phyloP scores from a whole-genome alignment of 2,329 filamentous ascomycete species.

The Verticillium dahliae region DNA sequence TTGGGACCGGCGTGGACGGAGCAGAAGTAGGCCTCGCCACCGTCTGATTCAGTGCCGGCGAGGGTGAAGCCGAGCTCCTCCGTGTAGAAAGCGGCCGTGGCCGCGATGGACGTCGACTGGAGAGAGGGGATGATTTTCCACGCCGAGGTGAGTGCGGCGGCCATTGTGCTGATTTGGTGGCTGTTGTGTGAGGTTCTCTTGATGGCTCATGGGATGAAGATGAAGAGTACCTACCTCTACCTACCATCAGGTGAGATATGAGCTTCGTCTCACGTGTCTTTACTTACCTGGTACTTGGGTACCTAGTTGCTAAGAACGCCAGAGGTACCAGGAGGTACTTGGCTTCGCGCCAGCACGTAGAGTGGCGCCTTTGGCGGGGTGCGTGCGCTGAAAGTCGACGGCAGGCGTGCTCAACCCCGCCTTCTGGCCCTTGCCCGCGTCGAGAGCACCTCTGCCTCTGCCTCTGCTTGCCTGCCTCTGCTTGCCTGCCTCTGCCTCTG shows the following conservation, averaged over 20 bases:
- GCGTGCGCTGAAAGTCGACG: background rate
- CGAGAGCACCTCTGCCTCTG: no score
- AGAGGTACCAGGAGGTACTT: no score
- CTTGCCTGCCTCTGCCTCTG: no score
- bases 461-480: no score
- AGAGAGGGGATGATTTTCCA: slow-evolving; percentile 9
- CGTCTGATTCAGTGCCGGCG: background rate
- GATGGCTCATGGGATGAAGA: background rate
- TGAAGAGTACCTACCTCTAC: no score
- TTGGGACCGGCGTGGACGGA: slow-evolving; percentile 1
- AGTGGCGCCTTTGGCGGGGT: background rate
- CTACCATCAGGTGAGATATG: no score
- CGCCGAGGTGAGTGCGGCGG: background rate
- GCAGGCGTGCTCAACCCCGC: background rate
- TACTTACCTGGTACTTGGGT: background rate
- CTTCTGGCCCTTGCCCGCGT: background rate
- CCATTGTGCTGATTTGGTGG: background rate
- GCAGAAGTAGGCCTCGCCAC: slow-evolving; percentile 2
- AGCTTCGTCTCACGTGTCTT: no score
- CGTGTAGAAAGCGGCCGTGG: slow-evolving; percentile 1
- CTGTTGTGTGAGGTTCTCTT: background rate
- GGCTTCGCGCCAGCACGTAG: no score
- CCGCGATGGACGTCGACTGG: background rate
- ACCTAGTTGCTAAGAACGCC: background rate
- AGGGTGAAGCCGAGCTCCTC: slow-evolving; percentile 2